A percentile compares a stretch with the other conserved stretches of the same genome.
phyloP scores from a whole-genome alignment of 2,329 filamentous ascomycete species.

The Aureobasidium sp. region DNA sequence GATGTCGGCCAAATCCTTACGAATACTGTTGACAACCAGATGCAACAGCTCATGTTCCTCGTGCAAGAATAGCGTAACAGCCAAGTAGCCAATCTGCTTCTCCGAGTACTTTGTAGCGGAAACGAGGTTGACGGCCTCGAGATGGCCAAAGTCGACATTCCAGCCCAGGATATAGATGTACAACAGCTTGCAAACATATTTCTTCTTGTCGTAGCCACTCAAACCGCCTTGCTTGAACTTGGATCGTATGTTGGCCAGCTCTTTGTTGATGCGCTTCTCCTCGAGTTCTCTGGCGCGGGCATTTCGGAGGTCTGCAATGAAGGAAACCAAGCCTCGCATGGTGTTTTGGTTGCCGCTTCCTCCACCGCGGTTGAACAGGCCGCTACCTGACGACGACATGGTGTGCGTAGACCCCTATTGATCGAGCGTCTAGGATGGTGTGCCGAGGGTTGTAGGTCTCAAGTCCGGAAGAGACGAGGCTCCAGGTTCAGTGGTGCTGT shows the following conservation, averaged over 20 bases:
- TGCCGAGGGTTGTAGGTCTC: background rate
- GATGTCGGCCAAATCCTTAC: constrained; percentile 88
- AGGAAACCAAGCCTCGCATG: constrained; percentile 74
- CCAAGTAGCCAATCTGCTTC: constrained; percentile 97
- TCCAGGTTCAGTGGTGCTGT: background rate
- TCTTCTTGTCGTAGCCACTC: constrained; percentile 98
- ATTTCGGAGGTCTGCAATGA: constrained; percentile 94
- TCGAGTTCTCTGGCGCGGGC: constrained; percentile 90
- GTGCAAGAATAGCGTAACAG: constrained; percentile 93
- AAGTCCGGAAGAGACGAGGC: background rate
- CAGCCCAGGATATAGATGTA: constrained; percentile 99
- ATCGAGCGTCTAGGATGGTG: background rate
- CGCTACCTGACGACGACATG: constrained; percentile 24
- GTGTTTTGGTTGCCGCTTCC: constrained; percentile 28
- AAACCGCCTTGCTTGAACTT: constrained; percentile 87
- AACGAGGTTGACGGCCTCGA: constrained; percentile 96
- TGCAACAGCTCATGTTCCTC: constrained; percentile 95
- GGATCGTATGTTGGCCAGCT: constrained; percentile 94
- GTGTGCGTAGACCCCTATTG: background rate
- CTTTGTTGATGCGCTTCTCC: constrained; percentile 99
- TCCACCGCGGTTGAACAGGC: constrained; percentile 29
- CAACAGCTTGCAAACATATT: constrained; percentile 99
- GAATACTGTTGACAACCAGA: constrained; percentile 95
- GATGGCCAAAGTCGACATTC: constrained; percentile 97
- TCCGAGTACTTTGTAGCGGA: constrained; percentile 96